Base-by-base conservation (phyloP, 2,329 filamentous ascomycete species). In the Cucurbitaria berberidis region DNA sequence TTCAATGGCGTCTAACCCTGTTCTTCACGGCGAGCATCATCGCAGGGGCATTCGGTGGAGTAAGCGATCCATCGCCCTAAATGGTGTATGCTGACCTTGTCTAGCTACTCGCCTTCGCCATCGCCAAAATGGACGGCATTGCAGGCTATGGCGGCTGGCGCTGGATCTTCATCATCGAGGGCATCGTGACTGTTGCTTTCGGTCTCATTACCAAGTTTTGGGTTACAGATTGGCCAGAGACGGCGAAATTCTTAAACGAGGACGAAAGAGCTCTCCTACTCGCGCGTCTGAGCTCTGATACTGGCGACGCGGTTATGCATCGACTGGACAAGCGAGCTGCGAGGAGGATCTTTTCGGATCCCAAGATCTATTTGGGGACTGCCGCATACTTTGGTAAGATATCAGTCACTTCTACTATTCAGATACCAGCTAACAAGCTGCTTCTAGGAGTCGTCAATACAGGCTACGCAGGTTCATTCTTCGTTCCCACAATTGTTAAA, bases 111-210 rank as follows among this genome's bases (percentile, higher is more conserved):
- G 76, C 76, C 11, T 77, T 74, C 40, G 73, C 70, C 16, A 87
- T 89, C 59, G 77, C 76, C 18, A 89, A 89, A 61, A 80, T 87
- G 52, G 85, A 89, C 66, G 78, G 79, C 22, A 78, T 81, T 6
- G 77, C 75, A 11, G 82, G 66, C 2, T 70, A 73, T 24, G 53
- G 67, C 15, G 73, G 69, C 9, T 75, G 72, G 72, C 63, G 72
- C 13, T 74, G 71, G 69, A 61, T 70, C 18, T 70, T 64, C 53
- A 59, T 66, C 21, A 66, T 74, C 19, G 70, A 74, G 51, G 70
- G 70, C 8, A 36, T 68, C 7, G 38, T 68, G n/a, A 73, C 70
- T 15, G 49, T 71, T 29, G 53, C 59, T 2, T 34, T 64, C 2
- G 82, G 82, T 6, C 55, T 80, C 5, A 64, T 73, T 2, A 74